These are phyloP conservation scores for Solanum etuberosum DNA, from an alignment of 257 asterid species.

Conservation along the genomic window DNA sequence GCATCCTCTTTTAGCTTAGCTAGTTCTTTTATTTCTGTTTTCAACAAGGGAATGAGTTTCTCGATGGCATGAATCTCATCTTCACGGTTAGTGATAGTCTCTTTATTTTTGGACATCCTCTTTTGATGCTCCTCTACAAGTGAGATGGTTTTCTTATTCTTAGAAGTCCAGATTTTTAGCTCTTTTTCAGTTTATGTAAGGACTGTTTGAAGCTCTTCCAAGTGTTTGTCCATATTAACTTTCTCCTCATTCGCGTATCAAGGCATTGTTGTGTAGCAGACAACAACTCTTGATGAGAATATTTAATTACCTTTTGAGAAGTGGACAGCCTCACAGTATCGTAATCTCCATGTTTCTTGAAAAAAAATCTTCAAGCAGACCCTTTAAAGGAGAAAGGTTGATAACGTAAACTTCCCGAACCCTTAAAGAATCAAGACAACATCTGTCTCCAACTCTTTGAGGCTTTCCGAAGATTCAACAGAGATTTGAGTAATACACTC, in stretches of 20 bases:
- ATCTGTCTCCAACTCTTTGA: neutral
- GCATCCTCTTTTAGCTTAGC: neutral
- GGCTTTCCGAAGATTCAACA: neutral
- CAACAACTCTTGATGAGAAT: neutral
- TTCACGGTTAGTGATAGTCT: no score
- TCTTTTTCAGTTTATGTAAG: no score
- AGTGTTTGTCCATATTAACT: neutral
- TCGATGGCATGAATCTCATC: neutral
- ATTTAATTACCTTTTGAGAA: neutral
- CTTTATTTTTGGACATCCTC: no score
- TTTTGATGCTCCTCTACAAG: neutral
- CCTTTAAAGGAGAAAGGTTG: no score
- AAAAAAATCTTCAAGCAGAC: no score
- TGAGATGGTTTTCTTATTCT: neutral
- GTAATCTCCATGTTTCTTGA: neutral
- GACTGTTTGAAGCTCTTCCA: neutral
- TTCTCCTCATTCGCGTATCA: no score
- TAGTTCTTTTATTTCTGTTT: no score
- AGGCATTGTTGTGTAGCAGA: neutral
- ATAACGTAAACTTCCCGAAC: no score
- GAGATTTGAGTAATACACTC: neutral
- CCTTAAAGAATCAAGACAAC: no score
- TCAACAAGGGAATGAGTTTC: neutral
- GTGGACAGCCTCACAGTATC: neutral
- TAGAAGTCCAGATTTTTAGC: no score